Evolutionary conservation across 1,284 basidiomycete species (phyloP), one percentile per base, ranked within the genome.

Genomic region (Boletus smithii): DNA sequence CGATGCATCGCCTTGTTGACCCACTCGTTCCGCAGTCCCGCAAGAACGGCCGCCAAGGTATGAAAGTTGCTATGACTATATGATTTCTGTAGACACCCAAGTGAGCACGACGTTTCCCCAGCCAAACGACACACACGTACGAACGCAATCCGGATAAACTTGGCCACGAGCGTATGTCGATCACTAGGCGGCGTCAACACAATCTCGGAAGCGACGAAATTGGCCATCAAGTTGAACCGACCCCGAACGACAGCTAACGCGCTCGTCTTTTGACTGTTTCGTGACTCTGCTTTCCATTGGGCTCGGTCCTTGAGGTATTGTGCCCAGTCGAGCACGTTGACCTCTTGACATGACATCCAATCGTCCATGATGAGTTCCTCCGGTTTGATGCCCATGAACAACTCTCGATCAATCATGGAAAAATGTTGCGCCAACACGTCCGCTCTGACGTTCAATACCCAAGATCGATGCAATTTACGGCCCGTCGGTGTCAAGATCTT

Each of bases 61-160:
- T 85, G 83, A 69, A 89, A 92, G 70, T 88, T 95, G 62, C 80
- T 85, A 54, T 85, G 73, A 35, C 74, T 71, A 64, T 93, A 95
- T 46, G 86, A 84, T 83, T 91, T 91, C 91, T 93, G 65, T 33
- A 44, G 35, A 33, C 45, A n/a, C 27, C 14, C 22, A 22, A 37
- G 48, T 49, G 48, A 50, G 47, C 44, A 48, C 44, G 38, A 27
- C 37, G 22, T 6, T 27, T 13, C 26, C 38, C 20, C 33, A 6
- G 38, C n/a, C 45, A 29, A 46, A 45, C 8, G 33, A 23, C 16
- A 27, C 13, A 32, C 30, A 73, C 85, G 65, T 60, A 92, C 90
- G 77, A 87, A 92, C 37, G 92, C 91, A 51, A 95, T 73, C 26
- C 90, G 82, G 56, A 95, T 86, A 61, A 95, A 85, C 69, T 93